These are phyloP conservation scores for Hypoxylon fragiforme DNA, from an alignment of 495 filamentous ascomycete species.

Conservation along the genomic window DNA sequence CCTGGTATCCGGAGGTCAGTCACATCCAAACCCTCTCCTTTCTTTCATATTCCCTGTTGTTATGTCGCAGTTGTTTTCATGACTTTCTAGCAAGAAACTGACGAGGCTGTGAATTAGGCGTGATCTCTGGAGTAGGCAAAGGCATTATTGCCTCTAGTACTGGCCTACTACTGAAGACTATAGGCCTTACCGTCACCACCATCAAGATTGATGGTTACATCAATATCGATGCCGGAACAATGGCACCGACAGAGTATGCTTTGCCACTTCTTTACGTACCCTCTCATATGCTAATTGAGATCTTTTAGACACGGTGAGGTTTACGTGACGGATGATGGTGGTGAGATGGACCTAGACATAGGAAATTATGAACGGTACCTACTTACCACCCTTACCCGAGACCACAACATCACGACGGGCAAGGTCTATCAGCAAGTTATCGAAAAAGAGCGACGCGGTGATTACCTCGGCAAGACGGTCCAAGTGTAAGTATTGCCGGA, in stretches of 20 bases:
- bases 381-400: slow-evolving; percentile 65
- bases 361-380: slow-evolving; percentile 88
- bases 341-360: slow-evolving; percentile 88
- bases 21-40: neutral
- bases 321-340: slow-evolving; percentile 55
- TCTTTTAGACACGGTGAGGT: neutral
- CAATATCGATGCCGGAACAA: neutral
- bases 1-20: neutral
- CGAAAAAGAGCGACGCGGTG: slow-evolving; percentile 68
- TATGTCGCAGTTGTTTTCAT: neutral
- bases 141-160: neutral
- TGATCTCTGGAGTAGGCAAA: neutral
- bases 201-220: neutral
- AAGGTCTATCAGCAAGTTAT: slow-evolving; percentile 94
- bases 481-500: slow-evolving; percentile 57
- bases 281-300: neutral
- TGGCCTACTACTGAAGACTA: neutral
- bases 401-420: slow-evolving; percentile 94
- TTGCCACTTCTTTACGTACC: neutral
- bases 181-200: neutral
- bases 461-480: slow-evolving; percentile 90
- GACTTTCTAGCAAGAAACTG: neutral
- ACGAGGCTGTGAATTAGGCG: neutral
- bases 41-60: neutral
- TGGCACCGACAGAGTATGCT: neutral